A percentile compares a stretch with the other conserved stretches of the same genome.
phyloP scores from a whole-genome alignment of 345 rosid species.

The Dipteronia dyeriana region DNA sequence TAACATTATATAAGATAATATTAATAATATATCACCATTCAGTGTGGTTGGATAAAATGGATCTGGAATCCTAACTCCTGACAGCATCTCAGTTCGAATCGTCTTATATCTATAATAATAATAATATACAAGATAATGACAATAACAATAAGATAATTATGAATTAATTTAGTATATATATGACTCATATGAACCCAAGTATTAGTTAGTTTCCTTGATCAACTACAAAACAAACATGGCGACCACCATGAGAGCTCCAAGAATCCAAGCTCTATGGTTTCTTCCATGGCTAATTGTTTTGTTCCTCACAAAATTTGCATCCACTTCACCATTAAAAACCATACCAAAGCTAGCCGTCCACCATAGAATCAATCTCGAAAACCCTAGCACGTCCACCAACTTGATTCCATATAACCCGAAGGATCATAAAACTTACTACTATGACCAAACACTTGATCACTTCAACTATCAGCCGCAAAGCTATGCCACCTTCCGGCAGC shows the following conservation, averaged over 20 bases:
- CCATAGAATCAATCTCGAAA: not conserved
- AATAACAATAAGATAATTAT: not conserved
- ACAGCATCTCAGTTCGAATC: too few species aligned
- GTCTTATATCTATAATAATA: too few species aligned
- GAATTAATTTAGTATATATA: not conserved
- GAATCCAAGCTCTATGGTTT: not conserved
- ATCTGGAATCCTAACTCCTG: too few species aligned
- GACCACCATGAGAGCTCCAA: not conserved
- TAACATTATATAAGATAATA: too few species aligned
- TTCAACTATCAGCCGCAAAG: slow-evolving; percentile 33
- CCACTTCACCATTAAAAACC: not conserved
- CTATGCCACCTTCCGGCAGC: slow-evolving; percentile 23
- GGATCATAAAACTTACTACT: slow-evolving; percentile 15
- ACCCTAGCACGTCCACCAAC: not conserved
- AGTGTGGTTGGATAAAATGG: too few species aligned
- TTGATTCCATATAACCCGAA: not conserved
- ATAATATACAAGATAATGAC: not conserved
- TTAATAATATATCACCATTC: too few species aligned
- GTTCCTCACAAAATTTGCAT: not conserved
- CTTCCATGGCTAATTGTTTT: slow-evolving; percentile 1
- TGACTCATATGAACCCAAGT: not conserved
- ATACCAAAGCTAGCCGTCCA: not conserved
- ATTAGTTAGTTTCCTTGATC: not conserved
- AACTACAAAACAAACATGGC: not conserved
- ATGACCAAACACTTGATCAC: slow-evolving; percentile 37